Evolutionary conservation across 2,329 filamentous ascomycete species (phyloP), one percentile per base, ranked within the genome.

Genomic region (Graphilbum ipis-grandicollis): DNA sequence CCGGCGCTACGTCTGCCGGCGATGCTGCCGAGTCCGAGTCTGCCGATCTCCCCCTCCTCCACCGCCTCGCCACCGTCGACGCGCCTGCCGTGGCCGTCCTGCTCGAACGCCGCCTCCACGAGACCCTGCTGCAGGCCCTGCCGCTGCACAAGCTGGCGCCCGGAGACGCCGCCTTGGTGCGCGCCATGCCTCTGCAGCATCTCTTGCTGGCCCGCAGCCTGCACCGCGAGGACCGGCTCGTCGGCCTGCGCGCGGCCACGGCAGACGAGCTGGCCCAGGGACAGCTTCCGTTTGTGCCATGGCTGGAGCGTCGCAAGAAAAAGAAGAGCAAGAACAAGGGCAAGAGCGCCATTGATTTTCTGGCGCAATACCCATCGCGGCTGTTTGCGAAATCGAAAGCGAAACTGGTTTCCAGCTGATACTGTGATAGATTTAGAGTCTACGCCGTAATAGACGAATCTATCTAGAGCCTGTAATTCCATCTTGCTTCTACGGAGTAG

Each of bases 51-150:
- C 12, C 25, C 10, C 33, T 39, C 18, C 33, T 45, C 9, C 39
- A 42, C 23, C 43, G 34, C 4, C 37, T 36, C 34, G 15, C 41
- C 17, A 13, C 13, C 18, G 40, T 39, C 4, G 44, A 46, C 19
- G 39, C 36, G 29, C 33, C 39, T 2, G 34, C 36, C 15, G 40
- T 43, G 26, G 30, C 26, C 17, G 19, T 19, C 9, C 28, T 39
- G 10, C 35, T 43, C 14, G 42, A 44, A 28, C 25, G 14, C 31
- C 34, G 29, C 3, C 36, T 44, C 23, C 41, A 37, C 19, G 34
- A 36, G 2, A 34, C 40, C 12, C 1, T 45, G n/a, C 21, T 40
- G 18, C 33, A 31, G n/a, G 9, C 26, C 5, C 25, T 42, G 19
- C 35, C 39, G 10, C 34, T 36, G 9, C 30, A 35, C 7, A 23